Base-by-base conservation (phyloP, 805 yeast species). In the Maudiozyma serrabonitensis region DNA sequence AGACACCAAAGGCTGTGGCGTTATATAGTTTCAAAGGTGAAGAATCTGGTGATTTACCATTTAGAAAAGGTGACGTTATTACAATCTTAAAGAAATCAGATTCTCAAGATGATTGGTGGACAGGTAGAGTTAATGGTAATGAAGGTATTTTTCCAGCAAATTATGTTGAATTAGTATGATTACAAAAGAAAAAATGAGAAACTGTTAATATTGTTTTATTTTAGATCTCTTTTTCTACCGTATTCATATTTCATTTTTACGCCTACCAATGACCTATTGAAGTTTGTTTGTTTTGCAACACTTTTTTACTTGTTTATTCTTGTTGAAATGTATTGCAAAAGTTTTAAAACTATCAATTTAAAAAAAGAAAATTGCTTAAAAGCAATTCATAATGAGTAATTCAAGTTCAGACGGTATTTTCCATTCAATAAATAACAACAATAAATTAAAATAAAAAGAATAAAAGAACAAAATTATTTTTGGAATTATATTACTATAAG, bases 81-180 rank as follows among this genome's bases (percentile, higher is more conserved):
- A 83, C 88, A 41, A 85, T 93, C 56, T 71, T 87, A 49, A 87
- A 89, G 67, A 87, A 86, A 67, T 81, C 93, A 9, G 91, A 86
- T 11, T 84, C 96, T 18, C 79, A 81, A 44, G 95, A 91, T 65
- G 98, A 93, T 66, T 91, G 99, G 99, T 91, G 99, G 99, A 89
- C 97, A 0, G 99, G 99, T 38, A 81, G 86, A 66, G 74, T 81
- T 50, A 85, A 85, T 56, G 93, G 95, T 12, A 71, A 70, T 52
- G 88, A 87, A 61, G 99, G 99, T 47, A 91, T 93, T 23, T 91
- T 91, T 76, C 99, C 99, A n/a, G 99, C 99, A 3, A 91, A 91
- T 66, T 91, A 91, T 64, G 97, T 91, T 41, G 95, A 90, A 63
- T 68, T 90, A 59, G 75, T 71, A 12, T 70, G 38, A 35, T 35